A percentile compares a stretch with the other conserved stretches of the same genome.
These are phyloP conservation scores for Fennellomyces sp. DNA, from an alignment of 371 early-diverging fungal species.

Conservation along the genomic window DNA sequence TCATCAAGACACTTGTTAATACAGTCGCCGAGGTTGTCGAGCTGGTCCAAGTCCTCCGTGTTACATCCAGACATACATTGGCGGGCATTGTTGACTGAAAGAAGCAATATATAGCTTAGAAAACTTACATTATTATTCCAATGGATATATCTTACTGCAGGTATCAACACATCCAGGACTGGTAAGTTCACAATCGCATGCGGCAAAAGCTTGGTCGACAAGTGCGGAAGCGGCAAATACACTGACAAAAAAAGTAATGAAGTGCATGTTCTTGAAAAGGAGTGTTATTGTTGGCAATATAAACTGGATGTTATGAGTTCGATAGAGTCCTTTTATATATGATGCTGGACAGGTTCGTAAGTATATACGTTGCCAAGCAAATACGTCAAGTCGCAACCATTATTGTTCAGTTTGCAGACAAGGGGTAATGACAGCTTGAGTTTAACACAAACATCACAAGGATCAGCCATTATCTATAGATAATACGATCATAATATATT, in stretches of 20 bases:
- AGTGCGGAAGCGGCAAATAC: not conserved
- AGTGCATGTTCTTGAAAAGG: not conserved
- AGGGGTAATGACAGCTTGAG: no score
- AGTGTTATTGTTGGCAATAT: no score
- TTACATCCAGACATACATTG: not conserved
- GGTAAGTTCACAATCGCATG: not conserved
- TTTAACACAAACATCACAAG: no score
- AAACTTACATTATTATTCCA: not conserved
- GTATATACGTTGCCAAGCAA: no score
- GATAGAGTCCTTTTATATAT: no score
- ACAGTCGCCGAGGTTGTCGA: not conserved
- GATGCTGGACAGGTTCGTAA: no score
- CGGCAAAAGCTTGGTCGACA: not conserved
- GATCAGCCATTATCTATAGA: no score
- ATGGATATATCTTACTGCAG: slow-evolving; percentile 11
- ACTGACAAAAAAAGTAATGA: not conserved
- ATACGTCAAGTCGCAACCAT: no score
- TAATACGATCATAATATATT: no score
- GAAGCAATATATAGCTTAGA: not conserved
- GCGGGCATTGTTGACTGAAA: slow-evolving; percentile 5
- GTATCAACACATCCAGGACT: not conserved
- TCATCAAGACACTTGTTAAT: not conserved
- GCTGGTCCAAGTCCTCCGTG: not conserved
- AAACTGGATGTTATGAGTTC: no score
- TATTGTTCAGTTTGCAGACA: no score